Percentiles rank a stretch among this genome's conserved stretches.
These are phyloP conservation scores for Pelargonium myrrhifolium DNA, from an alignment of 441 rosid species.

Conservation along the genomic window DNA sequence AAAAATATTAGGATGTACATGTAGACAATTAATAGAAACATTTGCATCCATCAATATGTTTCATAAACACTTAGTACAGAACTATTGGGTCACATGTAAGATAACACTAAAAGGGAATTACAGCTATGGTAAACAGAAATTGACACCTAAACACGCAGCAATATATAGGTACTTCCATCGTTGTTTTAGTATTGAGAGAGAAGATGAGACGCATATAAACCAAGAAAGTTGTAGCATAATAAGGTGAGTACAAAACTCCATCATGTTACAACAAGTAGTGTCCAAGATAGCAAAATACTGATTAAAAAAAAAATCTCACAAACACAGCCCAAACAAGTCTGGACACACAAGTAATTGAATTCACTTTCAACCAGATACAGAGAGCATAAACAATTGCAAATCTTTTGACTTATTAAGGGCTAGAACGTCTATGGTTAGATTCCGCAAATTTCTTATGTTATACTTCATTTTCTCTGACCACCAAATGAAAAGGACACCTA, in stretches of 20 bases:
- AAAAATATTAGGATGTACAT: too few relatives aligned
- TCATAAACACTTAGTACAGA: too few relatives aligned
- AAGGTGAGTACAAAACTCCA: background rate
- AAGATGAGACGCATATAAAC: background rate
- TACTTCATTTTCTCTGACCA: background rate
- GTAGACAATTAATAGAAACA: too few relatives aligned
- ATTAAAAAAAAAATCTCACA: background rate
- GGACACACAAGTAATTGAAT: background rate
- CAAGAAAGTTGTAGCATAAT: background rate
- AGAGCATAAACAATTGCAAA: background rate
- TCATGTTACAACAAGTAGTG: background rate
- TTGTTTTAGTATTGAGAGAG: background rate
- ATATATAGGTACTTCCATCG: background rate
- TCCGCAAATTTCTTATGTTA: background rate
- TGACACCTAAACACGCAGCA: background rate
- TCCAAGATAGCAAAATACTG: background rate
- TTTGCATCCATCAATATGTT: too few relatives aligned
- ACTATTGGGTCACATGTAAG: too few relatives aligned
- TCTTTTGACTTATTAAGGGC: background rate
- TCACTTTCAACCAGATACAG: background rate
- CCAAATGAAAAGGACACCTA: background rate
- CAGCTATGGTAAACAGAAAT: too few relatives aligned
- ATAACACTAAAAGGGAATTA: too few relatives aligned
- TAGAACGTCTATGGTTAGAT: background rate
- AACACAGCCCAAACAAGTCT: conserved; percentile 7